A percentile compares a stretch with the other conserved stretches of the same genome.
phyloP scores from a whole-genome alignment of 129 eudicot genomes.

The Glebionis coronaria region DNA sequence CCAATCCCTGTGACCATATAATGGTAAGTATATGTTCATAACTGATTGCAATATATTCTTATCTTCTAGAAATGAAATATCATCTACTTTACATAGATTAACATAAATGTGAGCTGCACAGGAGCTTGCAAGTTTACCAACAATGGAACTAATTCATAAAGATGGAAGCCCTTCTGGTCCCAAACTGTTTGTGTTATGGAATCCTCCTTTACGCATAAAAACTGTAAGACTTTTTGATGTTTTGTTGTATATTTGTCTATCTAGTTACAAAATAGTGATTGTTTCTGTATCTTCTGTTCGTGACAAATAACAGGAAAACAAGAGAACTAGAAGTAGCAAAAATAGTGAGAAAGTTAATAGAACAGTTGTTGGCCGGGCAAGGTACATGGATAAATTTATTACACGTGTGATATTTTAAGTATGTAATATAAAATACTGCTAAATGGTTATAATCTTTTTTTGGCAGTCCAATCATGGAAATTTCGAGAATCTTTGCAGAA shows the following conservation, averaged over 20 bases:
- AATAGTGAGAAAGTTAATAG: constrained; percentile 30
- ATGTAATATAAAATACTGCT: background rate
- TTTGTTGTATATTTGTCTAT: constrained; percentile 6
- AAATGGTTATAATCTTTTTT: constrained; percentile 9
- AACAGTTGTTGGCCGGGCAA: constrained; percentile 53
- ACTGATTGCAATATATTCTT: background rate
- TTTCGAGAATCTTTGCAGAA: constrained; percentile 80
- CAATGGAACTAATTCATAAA: constrained; percentile 69
- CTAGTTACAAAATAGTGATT: constrained; percentile 8
- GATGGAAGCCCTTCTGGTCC: constrained; percentile 98
- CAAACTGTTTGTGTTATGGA: constrained; percentile 85
- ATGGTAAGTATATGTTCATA: constrained; percentile 50
- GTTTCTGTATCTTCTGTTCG: constrained; percentile 17
- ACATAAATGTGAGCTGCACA: constrained; percentile 19
- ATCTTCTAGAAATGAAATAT: background rate
- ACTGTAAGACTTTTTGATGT: constrained; percentile 44
- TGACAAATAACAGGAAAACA: constrained; percentile 43
- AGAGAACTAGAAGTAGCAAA: constrained; percentile 43
- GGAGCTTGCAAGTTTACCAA: constrained; percentile 68
- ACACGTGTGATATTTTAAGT: background rate
- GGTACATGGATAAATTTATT: constrained; percentile 35
- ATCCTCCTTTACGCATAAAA: constrained; percentile 75
- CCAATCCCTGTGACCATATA: constrained; percentile 81
- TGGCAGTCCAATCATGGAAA: constrained; percentile 88
- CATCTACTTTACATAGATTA: background rate